These are phyloP conservation scores for Colletotrichum cordylinicola DNA, from an alignment of 2,329 filamentous ascomycete genomes.

Conservation along the genomic window DNA sequence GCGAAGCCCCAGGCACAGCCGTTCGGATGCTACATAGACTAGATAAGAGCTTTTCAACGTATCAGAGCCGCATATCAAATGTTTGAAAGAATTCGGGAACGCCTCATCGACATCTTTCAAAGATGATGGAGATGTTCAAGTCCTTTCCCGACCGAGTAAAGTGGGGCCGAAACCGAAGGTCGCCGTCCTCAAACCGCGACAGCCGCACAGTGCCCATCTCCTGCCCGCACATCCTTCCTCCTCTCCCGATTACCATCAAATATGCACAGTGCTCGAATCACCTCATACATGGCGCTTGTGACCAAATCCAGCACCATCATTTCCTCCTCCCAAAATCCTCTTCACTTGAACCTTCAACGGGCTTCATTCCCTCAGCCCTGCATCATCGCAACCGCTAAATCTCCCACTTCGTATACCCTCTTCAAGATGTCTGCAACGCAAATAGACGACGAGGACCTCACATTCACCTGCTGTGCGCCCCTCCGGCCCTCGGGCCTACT, in stretches of 20 bases:
- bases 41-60: no score
- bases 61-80: no score
- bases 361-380: background rate
- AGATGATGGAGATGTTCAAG: background rate
- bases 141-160: background rate
- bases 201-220: background rate
- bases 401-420: background rate
- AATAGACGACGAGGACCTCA: conserved; percentile 42
- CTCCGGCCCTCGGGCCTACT: conserved; percentile 37
- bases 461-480: conserved; percentile 43
- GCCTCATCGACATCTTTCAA: background rate
- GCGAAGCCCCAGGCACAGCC: no score
- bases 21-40: no score
- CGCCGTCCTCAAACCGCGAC: background rate
- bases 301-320: background rate
- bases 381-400: background rate
- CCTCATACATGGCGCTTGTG: conserved; percentile 5
- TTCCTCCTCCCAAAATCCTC: background rate
- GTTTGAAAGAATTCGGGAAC: no score
- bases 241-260: no score
- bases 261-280: background rate
- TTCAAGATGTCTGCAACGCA: background rate
- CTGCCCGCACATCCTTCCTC: background rate
- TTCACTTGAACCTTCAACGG: background rate
- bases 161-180: background rate